These are phyloP conservation scores for Trypanosoma theileri DNA, from an alignment of 208 protist genomes.

Conservation along the genomic window DNA sequence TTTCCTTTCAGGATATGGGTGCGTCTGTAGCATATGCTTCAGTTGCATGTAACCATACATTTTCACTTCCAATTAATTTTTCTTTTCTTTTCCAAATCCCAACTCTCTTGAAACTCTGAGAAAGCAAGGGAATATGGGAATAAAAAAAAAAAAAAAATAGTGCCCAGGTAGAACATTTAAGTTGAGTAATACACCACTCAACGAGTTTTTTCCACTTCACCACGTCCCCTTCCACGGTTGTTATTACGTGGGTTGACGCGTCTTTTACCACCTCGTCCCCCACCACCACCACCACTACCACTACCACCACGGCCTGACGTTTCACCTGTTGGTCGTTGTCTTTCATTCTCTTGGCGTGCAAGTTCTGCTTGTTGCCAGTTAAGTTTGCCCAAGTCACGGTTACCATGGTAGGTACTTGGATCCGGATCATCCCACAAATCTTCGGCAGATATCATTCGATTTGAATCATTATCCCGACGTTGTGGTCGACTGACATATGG, in stretches of 20 bases:
- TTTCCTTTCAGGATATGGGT: too few relatives aligned
- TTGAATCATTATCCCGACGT: constrained; percentile 17
- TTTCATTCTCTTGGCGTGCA: constrained; percentile 19
- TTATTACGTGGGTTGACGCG: neutral
- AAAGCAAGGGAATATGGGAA: constrained; percentile 4
- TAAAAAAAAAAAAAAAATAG: neutral
- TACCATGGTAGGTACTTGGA: constrained; percentile 71
- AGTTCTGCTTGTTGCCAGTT: constrained; percentile 82
- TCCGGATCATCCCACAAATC: constrained; percentile 84
- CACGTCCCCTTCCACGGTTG: constrained; percentile 4
- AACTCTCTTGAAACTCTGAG: neutral
- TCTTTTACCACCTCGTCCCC: constrained; percentile 5
- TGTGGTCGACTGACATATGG: constrained; percentile 1
- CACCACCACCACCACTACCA: constrained; percentile 21
- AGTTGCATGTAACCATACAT: too few relatives aligned
- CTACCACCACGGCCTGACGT: constrained; percentile 14
- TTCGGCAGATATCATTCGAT: constrained; percentile 18
- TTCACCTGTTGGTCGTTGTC: constrained; percentile 22
- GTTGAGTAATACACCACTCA: neutral
- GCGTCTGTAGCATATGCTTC: too few relatives aligned
- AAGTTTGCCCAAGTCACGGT: constrained; percentile 49
- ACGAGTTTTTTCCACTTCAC: constrained; percentile 7
- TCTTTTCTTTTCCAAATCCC: too few relatives aligned
- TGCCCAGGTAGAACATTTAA: neutral
- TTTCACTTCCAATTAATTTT: too few relatives aligned